phyloP scores from a whole-genome alignment of 2,329 filamentous ascomycete genomes.

The Fusarium sp. region DNA sequence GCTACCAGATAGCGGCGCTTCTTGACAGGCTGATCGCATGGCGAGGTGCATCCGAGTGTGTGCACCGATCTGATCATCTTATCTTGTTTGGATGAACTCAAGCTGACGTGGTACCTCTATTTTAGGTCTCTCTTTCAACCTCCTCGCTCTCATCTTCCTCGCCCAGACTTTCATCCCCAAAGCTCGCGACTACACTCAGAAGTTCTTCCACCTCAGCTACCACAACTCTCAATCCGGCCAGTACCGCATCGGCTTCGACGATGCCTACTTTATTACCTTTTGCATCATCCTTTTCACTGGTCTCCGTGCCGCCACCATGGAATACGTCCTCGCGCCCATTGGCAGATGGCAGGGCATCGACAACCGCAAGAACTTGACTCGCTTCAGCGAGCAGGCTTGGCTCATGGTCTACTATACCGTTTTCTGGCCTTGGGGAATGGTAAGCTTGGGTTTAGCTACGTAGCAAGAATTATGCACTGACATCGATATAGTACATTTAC shows the following conservation, averaged over 20 bases:
- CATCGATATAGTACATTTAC: slow-evolving; percentile 77
- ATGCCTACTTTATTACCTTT: slow-evolving; percentile 82
- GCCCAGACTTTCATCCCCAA: slow-evolving; percentile 86
- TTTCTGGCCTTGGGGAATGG: slow-evolving; percentile 87
- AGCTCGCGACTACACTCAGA: slow-evolving; percentile 80
- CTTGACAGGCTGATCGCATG: slow-evolving; percentile 22
- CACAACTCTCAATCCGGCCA: slow-evolving; percentile 74
- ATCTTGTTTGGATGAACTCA: slow-evolving; percentile 3
- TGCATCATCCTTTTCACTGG: slow-evolving; percentile 89
- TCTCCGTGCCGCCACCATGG: slow-evolving; percentile 84
- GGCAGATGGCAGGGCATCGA: slow-evolving; percentile 78
- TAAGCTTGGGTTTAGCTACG: slow-evolving; percentile 58
- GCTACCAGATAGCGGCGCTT: slow-evolving; percentile 29
- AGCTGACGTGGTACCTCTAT: slow-evolving; percentile 41
- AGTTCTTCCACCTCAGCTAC: slow-evolving; percentile 90
- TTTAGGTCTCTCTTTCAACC: slow-evolving; percentile 82
- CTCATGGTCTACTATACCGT: slow-evolving; percentile 83
- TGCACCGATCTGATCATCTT: slow-evolving; percentile 14
- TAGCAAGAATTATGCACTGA: not conserved
- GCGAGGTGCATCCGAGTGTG: slow-evolving; percentile 22
- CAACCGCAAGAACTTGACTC: slow-evolving; percentile 79
- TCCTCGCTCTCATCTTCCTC: slow-evolving; percentile 83
- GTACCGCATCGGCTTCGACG: slow-evolving; percentile 83
- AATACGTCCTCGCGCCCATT: slow-evolving; percentile 85
- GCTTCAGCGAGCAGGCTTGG: slow-evolving; percentile 97